Conservation (phyloP, 495 filamentous ascomycete species). For the Melanomma pulvis-pyrius region DNA sequence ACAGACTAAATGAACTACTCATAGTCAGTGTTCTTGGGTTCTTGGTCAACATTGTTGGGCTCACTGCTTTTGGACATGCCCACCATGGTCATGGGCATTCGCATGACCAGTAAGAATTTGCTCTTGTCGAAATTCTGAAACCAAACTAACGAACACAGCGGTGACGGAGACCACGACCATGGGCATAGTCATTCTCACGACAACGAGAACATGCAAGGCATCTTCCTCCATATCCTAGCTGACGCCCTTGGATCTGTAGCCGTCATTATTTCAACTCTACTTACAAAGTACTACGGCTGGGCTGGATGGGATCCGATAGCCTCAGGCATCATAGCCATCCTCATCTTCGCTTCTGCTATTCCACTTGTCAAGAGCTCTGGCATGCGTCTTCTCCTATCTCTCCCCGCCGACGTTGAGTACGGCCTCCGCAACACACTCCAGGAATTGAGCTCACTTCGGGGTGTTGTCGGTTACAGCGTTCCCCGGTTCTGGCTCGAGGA, state of each 20-base stretch:
- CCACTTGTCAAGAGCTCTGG: conserved; percentile 87
- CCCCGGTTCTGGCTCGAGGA: conserved; percentile 91
- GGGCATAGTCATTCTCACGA: conserved; percentile 63
- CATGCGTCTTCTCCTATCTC: conserved; percentile 74
- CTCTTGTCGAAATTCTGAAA: not conserved
- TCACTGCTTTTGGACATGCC: conserved; percentile 79
- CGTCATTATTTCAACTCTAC: conserved; percentile 86
- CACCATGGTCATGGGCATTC: conserved; percentile 69
- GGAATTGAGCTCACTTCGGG: conserved; percentile 78
- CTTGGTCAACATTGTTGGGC: conserved; percentile 87
- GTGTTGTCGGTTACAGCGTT: conserved; percentile 82
- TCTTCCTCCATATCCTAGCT: conserved; percentile 93
- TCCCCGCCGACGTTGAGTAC: conserved; percentile 88
- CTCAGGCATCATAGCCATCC: conserved; percentile 87
- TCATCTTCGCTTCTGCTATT: conserved; percentile 87
- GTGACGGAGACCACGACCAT: conserved; percentile 41
- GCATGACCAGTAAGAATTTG: conserved; percentile 42
- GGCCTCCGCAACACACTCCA: conserved; percentile 81
- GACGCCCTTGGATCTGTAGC: conserved; percentile 94
- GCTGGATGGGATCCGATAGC: conserved; percentile 94
- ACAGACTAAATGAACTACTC: conserved; percentile 82
- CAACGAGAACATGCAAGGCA: conserved; percentile 99
- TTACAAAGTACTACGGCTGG: conserved; percentile 86
- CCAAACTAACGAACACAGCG: conserved; percentile 7
- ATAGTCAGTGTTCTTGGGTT: conserved; percentile 84